Base-by-base conservation (phyloP, 106 monocot species). In the Posidonia australis region DNA sequence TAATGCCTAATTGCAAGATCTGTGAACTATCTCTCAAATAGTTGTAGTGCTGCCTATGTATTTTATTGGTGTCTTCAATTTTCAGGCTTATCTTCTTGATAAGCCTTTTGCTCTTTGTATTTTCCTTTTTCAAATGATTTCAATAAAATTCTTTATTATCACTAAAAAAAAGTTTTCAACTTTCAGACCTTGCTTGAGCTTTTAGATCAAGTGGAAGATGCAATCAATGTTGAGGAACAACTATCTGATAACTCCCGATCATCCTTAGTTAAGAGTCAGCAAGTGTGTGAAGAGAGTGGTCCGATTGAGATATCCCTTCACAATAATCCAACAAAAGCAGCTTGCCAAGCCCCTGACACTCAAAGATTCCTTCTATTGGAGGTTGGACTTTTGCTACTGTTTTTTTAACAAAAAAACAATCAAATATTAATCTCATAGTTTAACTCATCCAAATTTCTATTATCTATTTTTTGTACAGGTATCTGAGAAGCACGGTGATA, bases 141-240 rank as follows among this genome's bases (percentile, higher is more conserved):
- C n/a, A n/a, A n/a, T n/a, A n/a, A n/a, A n/a, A n/a, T n/a, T n/a
- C n/a, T n/a, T n/a, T n/a, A n/a, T n/a, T n/a, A n/a, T n/a, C n/a
- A n/a, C n/a, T n/a, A n/a, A n/a, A n/a, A n/a, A n/a, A n/a, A n/a
- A n/a, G 18, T 49, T 42, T 17, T 60, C 17, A 24, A 63, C 63
- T 45, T 63, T 14, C 29, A 94, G 96, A 72, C 79, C 60, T 72
- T 96, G 53, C 78, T 96, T 74, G 89, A 84, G 55, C 90, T 96
- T 58, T 56, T 96, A 51, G 84, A 96, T 77, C 90, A 96, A 87
- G 96, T 96, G 29, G 84, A 87, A 79, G 84, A 84, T 84, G 96
- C 78, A 54, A 87, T 96, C 57, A 57, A 70, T 43, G 23, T 60
- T 31, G 90, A 96, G 42, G 86, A 81, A 64, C n/a, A 69, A 44